Evolutionary conservation across 2,329 filamentous ascomycete genomes (phyloP).

Genomic region (Blastomyces percursus): DNA sequence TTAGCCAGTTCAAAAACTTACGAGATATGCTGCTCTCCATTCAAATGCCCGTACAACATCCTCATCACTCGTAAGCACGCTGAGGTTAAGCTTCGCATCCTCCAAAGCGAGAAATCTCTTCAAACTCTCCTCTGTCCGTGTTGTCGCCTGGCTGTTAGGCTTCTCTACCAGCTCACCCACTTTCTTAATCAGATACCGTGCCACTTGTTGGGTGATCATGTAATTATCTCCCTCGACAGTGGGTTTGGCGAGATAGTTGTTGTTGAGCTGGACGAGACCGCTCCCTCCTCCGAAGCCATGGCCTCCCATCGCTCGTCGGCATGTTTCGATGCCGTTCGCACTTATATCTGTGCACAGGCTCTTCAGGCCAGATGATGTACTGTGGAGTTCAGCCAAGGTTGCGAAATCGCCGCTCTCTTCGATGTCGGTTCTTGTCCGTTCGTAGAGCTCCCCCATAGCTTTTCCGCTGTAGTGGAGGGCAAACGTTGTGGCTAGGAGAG

Average conservation of each 20-base stretch:
- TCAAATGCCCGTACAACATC: conserved; percentile 37
- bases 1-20: conserved; percentile 5
- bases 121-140: conserved; percentile 9
- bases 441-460: conserved; percentile 43
- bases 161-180: conserved; percentile 32
- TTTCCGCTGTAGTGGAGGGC: conserved; percentile 36
- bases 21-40: conserved; percentile 35
- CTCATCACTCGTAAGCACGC: conserved; percentile 26
- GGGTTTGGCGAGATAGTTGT: conserved; percentile 42
- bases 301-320: conserved; percentile 43
- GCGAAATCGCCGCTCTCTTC: conserved; percentile 40
- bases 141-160: background rate
- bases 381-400: conserved; percentile 42
- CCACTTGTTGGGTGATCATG: conserved; percentile 47
- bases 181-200: conserved; percentile 42
- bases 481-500: conserved; percentile 44
- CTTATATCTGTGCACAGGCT: conserved; percentile 44
- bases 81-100: conserved; percentile 18
- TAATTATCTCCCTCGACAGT: conserved; percentile 48
- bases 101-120: conserved; percentile 24
- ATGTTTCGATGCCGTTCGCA: conserved; percentile 45
- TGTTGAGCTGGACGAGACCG: conserved; percentile 42
- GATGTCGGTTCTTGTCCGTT: conserved; percentile 36
- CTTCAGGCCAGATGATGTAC: conserved; percentile 44
- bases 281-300: conserved; percentile 45